Evolutionary conservation across 2,329 filamentous ascomycete species (phyloP), one percentile per base, ranked within the genome.

Genomic region (Tricladium varicosporioides): DNA sequence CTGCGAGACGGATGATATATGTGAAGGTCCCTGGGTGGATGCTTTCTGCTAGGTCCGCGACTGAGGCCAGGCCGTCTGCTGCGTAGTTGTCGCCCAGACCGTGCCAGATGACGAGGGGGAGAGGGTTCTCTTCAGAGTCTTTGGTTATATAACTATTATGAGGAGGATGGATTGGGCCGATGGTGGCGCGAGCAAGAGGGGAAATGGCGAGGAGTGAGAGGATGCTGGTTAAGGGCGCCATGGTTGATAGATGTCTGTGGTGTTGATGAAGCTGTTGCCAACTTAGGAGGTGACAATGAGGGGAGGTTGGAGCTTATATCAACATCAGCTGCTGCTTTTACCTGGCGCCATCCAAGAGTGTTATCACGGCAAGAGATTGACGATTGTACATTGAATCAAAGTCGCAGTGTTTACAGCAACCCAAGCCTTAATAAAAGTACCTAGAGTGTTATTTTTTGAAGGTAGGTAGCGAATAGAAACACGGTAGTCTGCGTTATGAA

Each of bases 61-160:
- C 80, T 53, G 79, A 73, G 65, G 84, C 81, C 54, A 97, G 80
- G 56, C 92, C 92, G 1, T 92, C 86, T 61, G 84, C 83, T 52
- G 84, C 82, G 75, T 86, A 95, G 72, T 86, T 82, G 74, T 94
- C 90, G 67, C 85, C 85, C 10, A 86, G 78, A 22, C 84, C 94
- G 73, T 99, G 94, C 94, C 94, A 99, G 75, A 99, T 89, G 58
- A 99, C 82, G 36, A 99, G 80, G 0, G 94, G 94, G 31, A 97
- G 82, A 2, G 90, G 91, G n/a, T 82, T 85, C 64, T 85, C 82
- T 68, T 80, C 73, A 49, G 76, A 59, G 44, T 66, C 63, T 55
- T 62, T 46, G 7, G 22, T 10, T 5, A 15, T 5, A n/a, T 19
- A 16, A n/a, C 5, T 22, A 16, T 40, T 44, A 18, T 46, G 33